These are phyloP conservation scores for Kentomonas sorsogonicus DNA, from an alignment of 208 protist species.

Conservation along the genomic window DNA sequence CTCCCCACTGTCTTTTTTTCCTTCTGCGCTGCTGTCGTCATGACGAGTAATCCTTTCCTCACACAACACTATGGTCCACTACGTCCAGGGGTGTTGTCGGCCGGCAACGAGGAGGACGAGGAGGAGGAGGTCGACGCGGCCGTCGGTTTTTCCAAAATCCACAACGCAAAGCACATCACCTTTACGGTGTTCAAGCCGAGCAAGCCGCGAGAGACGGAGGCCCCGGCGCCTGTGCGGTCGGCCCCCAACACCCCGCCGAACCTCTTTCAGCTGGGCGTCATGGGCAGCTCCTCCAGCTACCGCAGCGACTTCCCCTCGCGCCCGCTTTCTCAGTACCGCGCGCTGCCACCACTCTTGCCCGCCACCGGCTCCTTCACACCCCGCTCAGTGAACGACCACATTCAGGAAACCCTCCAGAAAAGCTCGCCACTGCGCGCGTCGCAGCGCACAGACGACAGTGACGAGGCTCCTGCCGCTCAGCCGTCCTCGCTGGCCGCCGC, in stretches of 20 bases:
- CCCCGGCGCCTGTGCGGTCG: not conserved
- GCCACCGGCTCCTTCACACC: constrained; percentile 11
- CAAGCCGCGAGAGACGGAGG: constrained; percentile 11
- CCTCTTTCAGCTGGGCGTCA: no score
- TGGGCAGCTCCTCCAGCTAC: not conserved
- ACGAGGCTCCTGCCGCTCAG: no score
- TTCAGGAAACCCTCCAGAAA: not conserved
- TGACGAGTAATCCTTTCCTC: constrained; percentile 70
- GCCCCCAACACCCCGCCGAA: no score
- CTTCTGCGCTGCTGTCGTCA: constrained; percentile 10
- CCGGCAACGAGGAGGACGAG: constrained; percentile 9
- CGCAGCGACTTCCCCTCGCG: constrained; percentile 22
- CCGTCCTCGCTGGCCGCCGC: no score
- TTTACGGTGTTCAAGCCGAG: constrained; percentile 59
- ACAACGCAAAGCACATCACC: constrained; percentile 50
- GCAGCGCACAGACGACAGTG: not conserved
- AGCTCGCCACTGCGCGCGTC: not conserved
- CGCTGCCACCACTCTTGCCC: constrained; percentile 27
- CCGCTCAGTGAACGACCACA: no score
- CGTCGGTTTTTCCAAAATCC: constrained; percentile 44
- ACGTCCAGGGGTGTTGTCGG: no score
- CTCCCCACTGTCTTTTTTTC: not conserved
- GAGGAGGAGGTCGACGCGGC: constrained; percentile 32
- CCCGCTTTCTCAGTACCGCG: constrained; percentile 17
- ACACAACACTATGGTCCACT: constrained; percentile 71